These are phyloP conservation scores for Suillus fuscotomentosus DNA, from an alignment of 768 basidiomycete species.

Conservation along the genomic window DNA sequence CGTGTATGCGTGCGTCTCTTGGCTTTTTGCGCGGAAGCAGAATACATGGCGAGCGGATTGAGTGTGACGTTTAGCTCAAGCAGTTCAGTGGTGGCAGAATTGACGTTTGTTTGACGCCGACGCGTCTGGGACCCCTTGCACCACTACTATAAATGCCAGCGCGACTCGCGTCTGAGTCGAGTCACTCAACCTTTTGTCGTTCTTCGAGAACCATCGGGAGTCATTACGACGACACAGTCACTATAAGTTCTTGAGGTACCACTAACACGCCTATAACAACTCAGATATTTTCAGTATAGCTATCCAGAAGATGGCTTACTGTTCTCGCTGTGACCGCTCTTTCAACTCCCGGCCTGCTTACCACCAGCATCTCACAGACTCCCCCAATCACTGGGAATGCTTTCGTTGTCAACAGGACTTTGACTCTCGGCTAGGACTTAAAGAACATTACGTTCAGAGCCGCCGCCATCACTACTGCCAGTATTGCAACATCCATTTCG, in stretches of 20 bases:
- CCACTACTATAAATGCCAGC: background rate
- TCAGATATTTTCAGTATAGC: background rate
- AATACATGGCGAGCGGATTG: constrained; percentile 41
- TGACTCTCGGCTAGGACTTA: constrained; percentile 32
- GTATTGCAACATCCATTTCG: constrained; percentile 45
- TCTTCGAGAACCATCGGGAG: background rate
- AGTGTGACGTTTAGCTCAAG: background rate
- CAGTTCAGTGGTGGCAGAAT: background rate
- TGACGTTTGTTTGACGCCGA: constrained; percentile 15
- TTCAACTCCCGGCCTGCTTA: constrained; percentile 32
- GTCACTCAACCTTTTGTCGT: background rate
- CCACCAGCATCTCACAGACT: constrained; percentile 35
- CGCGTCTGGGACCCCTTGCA: constrained; percentile 31
- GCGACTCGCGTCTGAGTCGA: background rate
- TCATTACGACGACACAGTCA: background rate
- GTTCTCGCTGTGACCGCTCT: constrained; percentile 38
- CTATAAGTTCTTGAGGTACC: background rate
- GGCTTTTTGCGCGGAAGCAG: constrained; percentile 67
- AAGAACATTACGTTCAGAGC: constrained; percentile 54
- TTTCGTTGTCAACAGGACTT: constrained; percentile 48
- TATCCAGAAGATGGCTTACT: constrained; percentile 32
- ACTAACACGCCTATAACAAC: background rate
- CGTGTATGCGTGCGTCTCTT: constrained; percentile 72
- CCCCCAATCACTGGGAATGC: constrained; percentile 44
- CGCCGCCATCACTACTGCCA: constrained; percentile 52